Evolutionary conservation across 768 basidiomycete genomes (phyloP).

Genomic region (Trametopsis cervina): DNA sequence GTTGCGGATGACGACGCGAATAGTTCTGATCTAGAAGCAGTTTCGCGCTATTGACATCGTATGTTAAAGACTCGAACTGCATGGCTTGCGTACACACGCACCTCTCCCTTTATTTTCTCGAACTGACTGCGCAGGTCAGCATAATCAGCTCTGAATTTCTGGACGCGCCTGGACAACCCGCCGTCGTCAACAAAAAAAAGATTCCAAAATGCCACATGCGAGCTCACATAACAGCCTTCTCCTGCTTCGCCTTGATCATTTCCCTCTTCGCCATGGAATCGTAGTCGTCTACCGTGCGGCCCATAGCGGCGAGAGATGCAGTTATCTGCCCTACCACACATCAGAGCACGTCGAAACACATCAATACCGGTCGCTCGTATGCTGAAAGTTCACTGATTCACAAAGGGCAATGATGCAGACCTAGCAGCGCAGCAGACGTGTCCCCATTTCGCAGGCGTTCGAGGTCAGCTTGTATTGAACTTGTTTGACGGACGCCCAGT

Average conservation of each 20-base stretch:
- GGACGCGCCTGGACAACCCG: conserved; percentile 62
- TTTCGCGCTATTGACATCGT: conserved; percentile 46
- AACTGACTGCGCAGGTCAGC: conserved; percentile 76
- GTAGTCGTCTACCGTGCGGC: conserved; percentile 93
- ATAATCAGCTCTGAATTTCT: conserved; percentile 88
- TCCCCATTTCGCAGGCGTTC: conserved; percentile 79
- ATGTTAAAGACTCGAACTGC: too few relatives aligned
- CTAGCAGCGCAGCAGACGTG: conserved; percentile 71
- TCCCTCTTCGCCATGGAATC: conserved; percentile 95
- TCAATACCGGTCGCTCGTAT: too few relatives aligned
- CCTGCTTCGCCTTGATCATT: conserved; percentile 93
- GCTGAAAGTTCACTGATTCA: background rate
- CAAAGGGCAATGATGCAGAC: conserved; percentile 39
- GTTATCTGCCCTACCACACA: conserved; percentile 83
- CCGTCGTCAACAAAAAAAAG: background rate
- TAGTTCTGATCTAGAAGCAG: conserved; percentile 57
- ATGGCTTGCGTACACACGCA: too few relatives aligned
- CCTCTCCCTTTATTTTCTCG: conserved; percentile 66
- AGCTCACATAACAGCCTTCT: conserved; percentile 86
- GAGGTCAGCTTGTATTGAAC: conserved; percentile 81
- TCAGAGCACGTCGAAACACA: conserved; percentile 10
- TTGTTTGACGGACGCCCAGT: conserved; percentile 86
- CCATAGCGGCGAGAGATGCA: conserved; percentile 92
- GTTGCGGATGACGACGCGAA: conserved; percentile 36
- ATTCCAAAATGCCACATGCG: background rate